These are phyloP conservation scores for Powellomyces hirtus DNA, from an alignment of 192 early-diverging fungal genomes.

Conservation along the genomic window DNA sequence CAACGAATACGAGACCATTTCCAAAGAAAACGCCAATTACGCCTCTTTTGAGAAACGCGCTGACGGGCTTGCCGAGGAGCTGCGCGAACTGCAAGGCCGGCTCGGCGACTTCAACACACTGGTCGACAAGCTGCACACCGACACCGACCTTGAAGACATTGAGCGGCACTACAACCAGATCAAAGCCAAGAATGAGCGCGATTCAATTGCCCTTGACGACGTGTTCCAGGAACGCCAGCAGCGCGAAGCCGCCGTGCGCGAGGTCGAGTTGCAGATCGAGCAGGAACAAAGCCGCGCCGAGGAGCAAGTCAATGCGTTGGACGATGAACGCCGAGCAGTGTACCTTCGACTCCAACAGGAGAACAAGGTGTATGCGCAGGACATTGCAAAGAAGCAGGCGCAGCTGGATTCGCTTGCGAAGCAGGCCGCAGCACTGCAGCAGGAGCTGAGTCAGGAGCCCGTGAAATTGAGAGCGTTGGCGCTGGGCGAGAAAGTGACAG, in stretches of 20 bases:
- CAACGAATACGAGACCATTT: conserved; percentile 42
- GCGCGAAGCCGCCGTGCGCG: conserved; percentile 46
- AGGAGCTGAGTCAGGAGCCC: conserved; percentile 44
- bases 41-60: conserved; percentile 54
- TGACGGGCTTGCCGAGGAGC: conserved; percentile 46
- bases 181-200: conserved; percentile 47
- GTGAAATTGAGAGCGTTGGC: conserved; percentile 38
- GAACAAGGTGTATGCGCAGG: conserved; percentile 34
- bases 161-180: conserved; percentile 48
- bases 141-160: conserved; percentile 57
- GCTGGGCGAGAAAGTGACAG: conserved; percentile 42
- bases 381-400: conserved; percentile 32
- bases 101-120: conserved; percentile 56
- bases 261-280: conserved; percentile 49
- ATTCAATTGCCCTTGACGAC: conserved; percentile 43
- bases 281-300: conserved; percentile 47
- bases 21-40: conserved; percentile 50
- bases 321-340: conserved; percentile 27
- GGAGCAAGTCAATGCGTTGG: conserved; percentile 46
- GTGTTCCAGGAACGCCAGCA: conserved; percentile 52
- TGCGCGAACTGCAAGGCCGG: conserved; percentile 56
- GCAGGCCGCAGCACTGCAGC: conserved; percentile 28
- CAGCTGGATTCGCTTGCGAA: conserved; percentile 40
- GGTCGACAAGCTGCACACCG: conserved; percentile 58
- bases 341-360: conserved; percentile 45